Percentiles rank a stretch among this genome's conserved stretches.
phyloP scores from a whole-genome alignment of 441 rosid species.

The Kokia cookei region DNA sequence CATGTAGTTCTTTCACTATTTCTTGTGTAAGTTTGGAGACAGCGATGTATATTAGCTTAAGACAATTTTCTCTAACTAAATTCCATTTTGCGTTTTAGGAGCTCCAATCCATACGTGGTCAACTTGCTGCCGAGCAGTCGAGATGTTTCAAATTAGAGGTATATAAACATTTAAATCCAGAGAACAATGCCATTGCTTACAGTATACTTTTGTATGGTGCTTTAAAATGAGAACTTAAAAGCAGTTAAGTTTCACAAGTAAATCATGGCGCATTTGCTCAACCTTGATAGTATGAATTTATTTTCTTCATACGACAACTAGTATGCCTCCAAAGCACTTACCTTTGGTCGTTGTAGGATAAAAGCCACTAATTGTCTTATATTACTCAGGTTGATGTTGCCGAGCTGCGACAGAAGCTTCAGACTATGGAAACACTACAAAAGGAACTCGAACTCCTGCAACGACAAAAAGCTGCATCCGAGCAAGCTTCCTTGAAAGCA shows the following conservation, averaged over 20 bases:
- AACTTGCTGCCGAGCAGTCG: slow-evolving; percentile 94
- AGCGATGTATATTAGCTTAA: background rate
- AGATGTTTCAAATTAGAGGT: slow-evolving; percentile 98
- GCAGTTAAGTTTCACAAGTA: background rate
- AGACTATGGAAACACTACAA: slow-evolving; percentile 73
- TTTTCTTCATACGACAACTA: background rate
- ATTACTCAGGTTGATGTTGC: slow-evolving; percentile 83
- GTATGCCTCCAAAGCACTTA: background rate
- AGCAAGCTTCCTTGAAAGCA: slow-evolving; percentile 69
- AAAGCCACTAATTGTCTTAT: background rate
- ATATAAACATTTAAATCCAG: background rate
- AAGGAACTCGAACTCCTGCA: slow-evolving; percentile 89
- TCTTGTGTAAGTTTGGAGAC: background rate
- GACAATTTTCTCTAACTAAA: background rate
- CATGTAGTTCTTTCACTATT: background rate
- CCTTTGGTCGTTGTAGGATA: background rate
- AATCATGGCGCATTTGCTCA: background rate
- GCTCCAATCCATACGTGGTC: slow-evolving; percentile 88
- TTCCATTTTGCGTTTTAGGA: slow-evolving; percentile 41
- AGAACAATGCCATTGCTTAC: background rate
- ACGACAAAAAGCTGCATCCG: slow-evolving; percentile 97
- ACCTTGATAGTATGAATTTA: background rate
- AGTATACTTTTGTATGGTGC: background rate
- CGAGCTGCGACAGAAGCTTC: slow-evolving; percentile 87
- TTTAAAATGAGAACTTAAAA: background rate